Evolutionary conservation across 257 asterid species (phyloP).

Genomic region (Primulina tabacum): DNA sequence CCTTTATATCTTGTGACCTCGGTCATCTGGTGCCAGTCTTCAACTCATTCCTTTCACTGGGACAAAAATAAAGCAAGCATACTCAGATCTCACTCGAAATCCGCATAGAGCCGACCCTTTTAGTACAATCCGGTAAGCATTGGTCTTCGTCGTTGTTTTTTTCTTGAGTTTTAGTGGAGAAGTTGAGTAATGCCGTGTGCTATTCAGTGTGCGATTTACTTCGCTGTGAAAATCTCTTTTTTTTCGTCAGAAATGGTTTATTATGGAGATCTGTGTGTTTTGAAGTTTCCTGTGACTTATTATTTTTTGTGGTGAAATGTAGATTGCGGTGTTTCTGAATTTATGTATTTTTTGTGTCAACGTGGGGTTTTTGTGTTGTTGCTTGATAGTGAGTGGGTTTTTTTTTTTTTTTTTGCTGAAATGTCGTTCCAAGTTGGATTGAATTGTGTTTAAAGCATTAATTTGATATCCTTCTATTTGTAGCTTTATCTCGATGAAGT

Average conservation of each 20-base stretch:
- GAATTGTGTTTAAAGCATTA: neutral
- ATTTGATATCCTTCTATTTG: neutral
- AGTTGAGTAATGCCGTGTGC: constrained; percentile 9
- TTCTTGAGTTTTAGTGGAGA: neutral
- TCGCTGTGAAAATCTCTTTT: constrained; percentile 8
- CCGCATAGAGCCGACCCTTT: constrained; percentile 20
- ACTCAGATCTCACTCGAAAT: constrained; percentile 43
- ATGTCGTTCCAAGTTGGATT: neutral
- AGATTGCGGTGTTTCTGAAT: constrained; percentile 17
- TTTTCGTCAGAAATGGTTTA: constrained; percentile 1
- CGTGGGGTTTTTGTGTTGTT: constrained; percentile 8
- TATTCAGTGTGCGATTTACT: constrained; percentile 4
- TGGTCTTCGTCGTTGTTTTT: constrained; percentile 26
- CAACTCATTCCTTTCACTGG: neutral
- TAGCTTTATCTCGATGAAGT: neutral
- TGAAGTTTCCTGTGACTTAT: neutral
- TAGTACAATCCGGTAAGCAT: constrained; percentile 40
- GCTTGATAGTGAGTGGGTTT: constrained; percentile 1
- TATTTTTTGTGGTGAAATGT: constrained; percentile 14
- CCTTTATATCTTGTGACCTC: neutral
- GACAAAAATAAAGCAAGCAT: constrained; percentile 11
- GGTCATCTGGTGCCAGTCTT: neutral
- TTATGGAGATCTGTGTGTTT: constrained; percentile 25
- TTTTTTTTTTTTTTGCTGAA: neutral
- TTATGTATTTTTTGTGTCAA: constrained; percentile 23